Evolutionary conservation across 2,329 filamentous ascomycete species (phyloP), one percentile per base, ranked within the genome.

Genomic region (Alternaria arbusti): DNA sequence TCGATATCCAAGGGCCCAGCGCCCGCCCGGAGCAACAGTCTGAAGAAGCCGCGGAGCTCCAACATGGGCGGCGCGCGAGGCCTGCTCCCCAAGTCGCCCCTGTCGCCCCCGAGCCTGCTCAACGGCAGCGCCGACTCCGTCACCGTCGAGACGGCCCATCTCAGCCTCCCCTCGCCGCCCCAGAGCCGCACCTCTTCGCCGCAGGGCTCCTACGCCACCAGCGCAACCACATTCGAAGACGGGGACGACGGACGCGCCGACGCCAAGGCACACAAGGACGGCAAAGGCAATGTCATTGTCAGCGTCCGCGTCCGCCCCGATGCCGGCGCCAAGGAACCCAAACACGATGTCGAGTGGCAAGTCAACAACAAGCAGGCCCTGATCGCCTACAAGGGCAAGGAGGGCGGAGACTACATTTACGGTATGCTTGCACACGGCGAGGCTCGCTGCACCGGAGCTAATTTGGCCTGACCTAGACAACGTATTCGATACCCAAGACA

Each of bases 261-360:
- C 26, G 79, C 78, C 61, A 80, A 77, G 47, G 59, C 52, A 28
- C 60, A 57, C 36, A 89, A 88, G 72, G 94, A 97, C 73, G 88
- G 86, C 59, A 98, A 97, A 79, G 96, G 96, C 55, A 99, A 99
- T 75, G 95, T 99, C 13, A 82, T 98, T 65, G 95, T 99, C 71
- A 98, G 96, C 77, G 94, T 99, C 40, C 89, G 96, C 76, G 94
- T 98, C 45, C 88, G 96, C 30, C 96, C 96, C 28, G 94, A 97
- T 81, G 86, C 88, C 5, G 88, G 85, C 23, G 84, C 85, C n/a
- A 87, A 86, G 57, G 86, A 86, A 58, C 87, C 88, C 47, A 86
- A 88, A 62, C 82, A 87, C 8, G 92, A 96, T 64, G 88, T 90
- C 28, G 96, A 98, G 76, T 99, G 95, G 96, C 88, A 93, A 84